phyloP scores from a whole-genome alignment of 2,329 filamentous ascomycete species.

The Parasarocladium wereldwijsianum region DNA sequence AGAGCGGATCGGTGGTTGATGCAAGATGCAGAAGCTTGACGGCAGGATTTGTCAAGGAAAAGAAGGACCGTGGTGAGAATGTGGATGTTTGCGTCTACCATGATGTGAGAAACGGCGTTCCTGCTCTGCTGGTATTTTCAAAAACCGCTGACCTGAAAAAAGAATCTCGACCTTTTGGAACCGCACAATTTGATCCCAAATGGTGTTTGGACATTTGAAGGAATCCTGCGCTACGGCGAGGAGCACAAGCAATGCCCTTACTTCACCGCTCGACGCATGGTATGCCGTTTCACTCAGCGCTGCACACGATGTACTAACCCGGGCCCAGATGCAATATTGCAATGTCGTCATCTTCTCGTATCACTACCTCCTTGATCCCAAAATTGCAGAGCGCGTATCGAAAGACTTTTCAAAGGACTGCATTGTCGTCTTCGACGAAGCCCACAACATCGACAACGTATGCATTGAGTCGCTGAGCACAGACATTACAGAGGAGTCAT shows the following conservation, averaged over 20 bases:
- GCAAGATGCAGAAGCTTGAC: conserved; percentile 91
- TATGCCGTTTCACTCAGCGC: conserved; percentile 19
- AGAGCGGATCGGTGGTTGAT: conserved; percentile 87
- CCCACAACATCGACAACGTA: conserved; percentile 98
- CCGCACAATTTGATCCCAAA: conserved; percentile 89
- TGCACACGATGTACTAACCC: conserved; percentile 5
- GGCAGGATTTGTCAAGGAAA: conserved; percentile 93
- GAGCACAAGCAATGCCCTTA: conserved; percentile 96
- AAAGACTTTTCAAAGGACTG: conserved; percentile 95
- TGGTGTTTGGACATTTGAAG: conserved; percentile 91
- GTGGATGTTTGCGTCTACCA: conserved; percentile 94
- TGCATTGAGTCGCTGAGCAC: conserved; percentile 97
- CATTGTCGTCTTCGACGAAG: conserved; percentile 97
- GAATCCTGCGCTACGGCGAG: conserved; percentile 77
- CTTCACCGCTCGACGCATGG: conserved; percentile 90
- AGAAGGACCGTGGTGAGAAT: conserved; percentile 87
- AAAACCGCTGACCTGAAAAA: conserved; percentile 8
- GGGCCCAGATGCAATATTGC: conserved; percentile 78
- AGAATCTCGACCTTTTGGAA: conserved; percentile 89
- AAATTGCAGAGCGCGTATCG: conserved; percentile 91
- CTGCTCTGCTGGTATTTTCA: no score
- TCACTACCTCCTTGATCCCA: conserved; percentile 92
- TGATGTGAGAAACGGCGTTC: conserved; percentile 42
- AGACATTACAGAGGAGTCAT: conserved; percentile 86
- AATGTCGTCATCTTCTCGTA: conserved; percentile 99